A percentile compares a stretch with the other conserved stretches of the same genome.
These are phyloP conservation scores for Penicillium occitanis DNA, from an alignment of 2,329 filamentous ascomycete species.

Conservation along the genomic window DNA sequence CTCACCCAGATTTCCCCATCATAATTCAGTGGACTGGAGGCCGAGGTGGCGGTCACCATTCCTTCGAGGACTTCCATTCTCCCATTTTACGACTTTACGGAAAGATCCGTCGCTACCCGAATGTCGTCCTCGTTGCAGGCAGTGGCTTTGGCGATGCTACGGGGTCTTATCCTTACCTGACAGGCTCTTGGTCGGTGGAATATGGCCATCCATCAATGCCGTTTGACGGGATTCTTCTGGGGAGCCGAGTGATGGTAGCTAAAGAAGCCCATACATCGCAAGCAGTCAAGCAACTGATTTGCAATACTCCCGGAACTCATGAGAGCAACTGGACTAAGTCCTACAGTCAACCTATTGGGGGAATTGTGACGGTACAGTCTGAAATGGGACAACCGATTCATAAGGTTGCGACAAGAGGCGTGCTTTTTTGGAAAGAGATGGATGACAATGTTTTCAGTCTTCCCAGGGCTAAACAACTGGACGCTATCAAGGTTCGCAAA, in stretches of 20 bases:
- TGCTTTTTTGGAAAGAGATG: slow-evolving; percentile 40
- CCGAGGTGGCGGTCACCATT: slow-evolving; percentile 90
- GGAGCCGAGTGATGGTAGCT: slow-evolving; percentile 90
- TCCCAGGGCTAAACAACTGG: slow-evolving; percentile 55
- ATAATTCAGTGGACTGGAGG: slow-evolving; percentile 94
- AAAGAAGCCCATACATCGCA: slow-evolving; percentile 88
- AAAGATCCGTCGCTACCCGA: slow-evolving; percentile 77
- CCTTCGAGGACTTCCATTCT: slow-evolving; percentile 91
- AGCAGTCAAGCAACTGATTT: slow-evolving; percentile 84
- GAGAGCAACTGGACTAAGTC: slow-evolving; percentile 87
- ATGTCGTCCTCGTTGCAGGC: slow-evolving; percentile 84
- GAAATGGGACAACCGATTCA: slow-evolving; percentile 46
- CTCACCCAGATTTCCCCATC: slow-evolving; percentile 84
- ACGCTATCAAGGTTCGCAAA: slow-evolving; percentile 48
- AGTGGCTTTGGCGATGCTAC: slow-evolving; percentile 88
- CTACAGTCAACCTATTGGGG: slow-evolving; percentile 85
- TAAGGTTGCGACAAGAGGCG: slow-evolving; percentile 41
- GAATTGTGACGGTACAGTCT: slow-evolving; percentile 79
- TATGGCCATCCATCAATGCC: slow-evolving; percentile 91
- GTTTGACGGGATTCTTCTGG: slow-evolving; percentile 87
- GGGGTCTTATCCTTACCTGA: slow-evolving; percentile 89
- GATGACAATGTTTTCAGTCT: slow-evolving; percentile 30
- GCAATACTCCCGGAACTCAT: slow-evolving; percentile 76
- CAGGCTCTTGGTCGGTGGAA: slow-evolving; percentile 78
- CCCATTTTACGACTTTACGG: slow-evolving; percentile 88